Conservation (phyloP, 768 basidiomycete species). For the Pulveroboletus ravenelii region DNA sequence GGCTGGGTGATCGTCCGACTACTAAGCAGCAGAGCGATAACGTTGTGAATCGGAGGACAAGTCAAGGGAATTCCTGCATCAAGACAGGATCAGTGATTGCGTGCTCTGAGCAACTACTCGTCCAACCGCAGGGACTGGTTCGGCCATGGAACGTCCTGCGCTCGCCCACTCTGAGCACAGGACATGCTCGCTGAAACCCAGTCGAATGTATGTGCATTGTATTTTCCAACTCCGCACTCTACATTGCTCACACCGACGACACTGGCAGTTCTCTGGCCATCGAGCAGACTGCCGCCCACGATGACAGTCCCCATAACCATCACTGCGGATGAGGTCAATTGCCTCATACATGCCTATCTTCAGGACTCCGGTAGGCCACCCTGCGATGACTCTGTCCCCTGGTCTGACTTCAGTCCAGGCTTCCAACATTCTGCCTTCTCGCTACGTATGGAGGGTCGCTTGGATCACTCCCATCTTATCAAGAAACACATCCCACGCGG, state of each 20-base stretch:
- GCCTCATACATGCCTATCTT: constrained; percentile 79
- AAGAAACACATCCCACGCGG: constrained; percentile 76
- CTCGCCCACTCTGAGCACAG: not conserved
- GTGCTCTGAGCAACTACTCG: not conserved
- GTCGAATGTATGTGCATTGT: not conserved
- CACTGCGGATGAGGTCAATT: constrained; percentile 80
- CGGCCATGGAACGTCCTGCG: not conserved
- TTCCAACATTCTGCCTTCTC: constrained; percentile 80
- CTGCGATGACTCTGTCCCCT: not conserved
- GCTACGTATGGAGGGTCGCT: constrained; percentile 67
- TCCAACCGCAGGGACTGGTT: not conserved
- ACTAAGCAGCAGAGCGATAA: not conserved
- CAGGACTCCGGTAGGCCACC: constrained; percentile 64
- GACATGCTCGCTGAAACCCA: too few relatives aligned
- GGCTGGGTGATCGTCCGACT: not conserved
- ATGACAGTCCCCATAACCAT: constrained; percentile 53
- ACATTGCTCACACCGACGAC: not conserved
- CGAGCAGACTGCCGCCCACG: not conserved
- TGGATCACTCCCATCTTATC: constrained; percentile 65
- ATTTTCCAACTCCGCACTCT: constrained; percentile 28
- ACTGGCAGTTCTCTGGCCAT: not conserved
- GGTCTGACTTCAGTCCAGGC: constrained; percentile 39
- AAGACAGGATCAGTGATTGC: not conserved
- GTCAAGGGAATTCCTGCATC: not conserved
- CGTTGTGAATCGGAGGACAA: not conserved